These are phyloP conservation scores for Aspergillus aculeatus DNA, from an alignment of 2,329 filamentous ascomycete species.

Conservation along the genomic window DNA sequence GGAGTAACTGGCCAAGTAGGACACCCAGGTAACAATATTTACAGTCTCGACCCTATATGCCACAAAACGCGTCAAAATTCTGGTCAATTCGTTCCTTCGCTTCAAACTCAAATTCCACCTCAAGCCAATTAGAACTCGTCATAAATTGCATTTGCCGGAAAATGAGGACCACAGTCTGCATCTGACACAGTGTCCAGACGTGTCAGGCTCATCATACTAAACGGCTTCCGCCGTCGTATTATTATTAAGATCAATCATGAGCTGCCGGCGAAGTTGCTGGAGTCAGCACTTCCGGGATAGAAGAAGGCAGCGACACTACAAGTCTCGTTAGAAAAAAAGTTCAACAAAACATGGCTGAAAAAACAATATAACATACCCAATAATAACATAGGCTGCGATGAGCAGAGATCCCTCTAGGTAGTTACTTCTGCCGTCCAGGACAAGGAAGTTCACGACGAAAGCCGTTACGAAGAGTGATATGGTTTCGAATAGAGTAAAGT, in stretches of 20 bases:
- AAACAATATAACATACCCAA: conserved; percentile 51
- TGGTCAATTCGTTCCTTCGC: neutral
- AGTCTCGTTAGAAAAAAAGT: neutral
- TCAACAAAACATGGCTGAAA: neutral
- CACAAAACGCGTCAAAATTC: neutral
- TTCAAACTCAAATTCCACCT: neutral
- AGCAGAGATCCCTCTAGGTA: conserved; percentile 76
- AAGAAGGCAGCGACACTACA: conserved; percentile 46
- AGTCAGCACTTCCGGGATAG: conserved; percentile 30
- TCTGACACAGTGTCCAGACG: neutral
- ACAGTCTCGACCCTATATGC: neutral
- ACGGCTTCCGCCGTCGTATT: neutral
- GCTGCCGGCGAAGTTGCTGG: conserved; percentile 29
- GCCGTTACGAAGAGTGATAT: conserved; percentile 78
- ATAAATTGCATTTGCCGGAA: neutral
- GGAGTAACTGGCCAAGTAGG: neutral
- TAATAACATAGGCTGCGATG: conserved; percentile 76
- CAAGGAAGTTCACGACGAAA: conserved; percentile 81
- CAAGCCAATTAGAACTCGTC: neutral
- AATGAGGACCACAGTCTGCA: neutral
- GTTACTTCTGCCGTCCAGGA: conserved; percentile 78
- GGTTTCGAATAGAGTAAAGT: conserved; percentile 62
- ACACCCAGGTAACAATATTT: conserved; percentile 6
- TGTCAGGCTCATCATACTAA: neutral
- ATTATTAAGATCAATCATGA: neutral